A percentile compares a stretch with the other conserved stretches of the same genome.
Conservation (phyloP, 176 grass and related monocot species). For the Miscanthus lutarioriparius region DNA sequence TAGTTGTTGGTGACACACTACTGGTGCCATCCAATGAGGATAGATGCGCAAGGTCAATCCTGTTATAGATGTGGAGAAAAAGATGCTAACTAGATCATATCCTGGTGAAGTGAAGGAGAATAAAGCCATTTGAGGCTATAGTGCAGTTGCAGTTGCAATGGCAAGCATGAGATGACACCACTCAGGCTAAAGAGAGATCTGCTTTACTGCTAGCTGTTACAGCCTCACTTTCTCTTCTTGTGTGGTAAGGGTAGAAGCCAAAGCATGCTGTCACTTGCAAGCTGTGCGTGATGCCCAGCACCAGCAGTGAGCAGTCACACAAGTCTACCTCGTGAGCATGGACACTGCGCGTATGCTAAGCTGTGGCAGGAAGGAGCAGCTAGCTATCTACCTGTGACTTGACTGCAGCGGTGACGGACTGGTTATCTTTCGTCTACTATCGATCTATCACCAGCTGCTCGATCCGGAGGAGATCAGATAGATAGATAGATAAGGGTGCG, state of each 20-base stretch:
- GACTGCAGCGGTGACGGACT: conserved; percentile 25
- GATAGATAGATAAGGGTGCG: conserved; percentile 8
- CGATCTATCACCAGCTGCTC: background rate
- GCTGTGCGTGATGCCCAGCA: background rate
- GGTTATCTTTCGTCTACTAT: background rate
- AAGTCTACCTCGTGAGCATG: conserved; percentile 29
- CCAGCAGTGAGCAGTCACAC: background rate
- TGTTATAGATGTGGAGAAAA: conserved; percentile 21
- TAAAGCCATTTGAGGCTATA: conserved; percentile 31
- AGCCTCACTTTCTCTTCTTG: conserved; percentile 8
- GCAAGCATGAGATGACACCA: conserved; percentile 67
- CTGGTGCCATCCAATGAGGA: conserved; percentile 28
- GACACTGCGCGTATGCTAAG: too few species aligned
- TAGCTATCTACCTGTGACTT: too few species aligned
- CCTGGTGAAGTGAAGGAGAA: conserved; percentile 43
- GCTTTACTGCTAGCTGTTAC: conserved; percentile 13
- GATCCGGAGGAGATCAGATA: background rate
- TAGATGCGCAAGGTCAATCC: conserved; percentile 1
- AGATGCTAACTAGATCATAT: conserved; percentile 42
- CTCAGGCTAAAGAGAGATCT: conserved; percentile 34
- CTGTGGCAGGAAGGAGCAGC: too few species aligned
- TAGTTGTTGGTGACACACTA: background rate
- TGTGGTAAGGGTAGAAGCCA: background rate
- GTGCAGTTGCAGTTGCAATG: conserved; percentile 38
- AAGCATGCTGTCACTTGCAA: conserved; percentile 3